These are phyloP conservation scores for Lolium rigidum DNA, from an alignment of 176 grass and related monocot genomes.

Conservation along the genomic window DNA sequence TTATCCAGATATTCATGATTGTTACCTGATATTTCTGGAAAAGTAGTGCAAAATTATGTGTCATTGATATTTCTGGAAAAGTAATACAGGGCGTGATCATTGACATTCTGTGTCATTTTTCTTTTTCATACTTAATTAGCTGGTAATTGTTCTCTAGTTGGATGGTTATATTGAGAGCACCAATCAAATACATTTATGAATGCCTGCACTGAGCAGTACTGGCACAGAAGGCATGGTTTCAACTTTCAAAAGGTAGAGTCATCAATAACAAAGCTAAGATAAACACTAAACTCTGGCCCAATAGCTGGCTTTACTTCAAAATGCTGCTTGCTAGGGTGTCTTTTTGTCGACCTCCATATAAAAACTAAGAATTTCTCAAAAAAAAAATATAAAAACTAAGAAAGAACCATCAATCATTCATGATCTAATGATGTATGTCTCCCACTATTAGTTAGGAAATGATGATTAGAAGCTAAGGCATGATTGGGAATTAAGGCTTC, in stretches of 20 bases:
- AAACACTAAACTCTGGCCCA: constrained; percentile 32
- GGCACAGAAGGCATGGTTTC: constrained; percentile 37
- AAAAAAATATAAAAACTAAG: too few species aligned
- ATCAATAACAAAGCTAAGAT: constrained; percentile 50
- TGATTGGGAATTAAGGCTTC: constrained; percentile 47
- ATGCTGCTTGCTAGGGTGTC: constrained; percentile 52
- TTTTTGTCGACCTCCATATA: constrained; percentile 47
- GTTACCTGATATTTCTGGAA: constrained; percentile 8
- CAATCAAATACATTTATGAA: constrained; percentile 32
- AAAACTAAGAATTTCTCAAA: too few species aligned
- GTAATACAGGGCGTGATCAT: constrained; percentile 17
- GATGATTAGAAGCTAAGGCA: constrained; percentile 45
- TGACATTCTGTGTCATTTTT: neutral
- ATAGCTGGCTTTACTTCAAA: constrained; percentile 61
- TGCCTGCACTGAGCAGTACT: constrained; percentile 34
- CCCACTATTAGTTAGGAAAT: constrained; percentile 59
- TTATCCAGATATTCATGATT: neutral
- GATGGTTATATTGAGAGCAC: constrained; percentile 19
- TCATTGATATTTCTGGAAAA: neutral
- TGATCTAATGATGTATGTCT: constrained; percentile 59
- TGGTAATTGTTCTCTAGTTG: neutral
- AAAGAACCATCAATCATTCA: constrained; percentile 53
- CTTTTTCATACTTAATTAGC: neutral
- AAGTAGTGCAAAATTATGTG: neutral
- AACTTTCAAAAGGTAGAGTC: constrained; percentile 21